These are phyloP conservation scores for Chaetothyriales sp. DNA, from an alignment of 2,329 filamentous ascomycete species.

Conservation along the genomic window DNA sequence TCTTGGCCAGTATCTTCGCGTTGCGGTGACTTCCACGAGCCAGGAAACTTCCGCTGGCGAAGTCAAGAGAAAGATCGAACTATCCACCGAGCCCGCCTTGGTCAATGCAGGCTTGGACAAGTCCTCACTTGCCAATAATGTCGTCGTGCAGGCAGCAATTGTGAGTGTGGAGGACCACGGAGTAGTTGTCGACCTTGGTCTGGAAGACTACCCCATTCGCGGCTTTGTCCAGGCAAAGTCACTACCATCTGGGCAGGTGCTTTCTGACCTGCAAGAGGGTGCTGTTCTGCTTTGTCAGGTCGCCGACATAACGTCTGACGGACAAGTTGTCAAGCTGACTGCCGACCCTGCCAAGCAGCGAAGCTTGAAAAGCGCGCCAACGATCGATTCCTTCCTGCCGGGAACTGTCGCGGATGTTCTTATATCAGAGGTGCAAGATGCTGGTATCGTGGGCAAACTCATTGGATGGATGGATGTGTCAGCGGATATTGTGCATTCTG, in stretches of 20 bases:
- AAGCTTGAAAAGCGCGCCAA: constrained; percentile 62
- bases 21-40: constrained; percentile 63
- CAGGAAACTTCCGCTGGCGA: constrained; percentile 45
- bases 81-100: constrained; percentile 65
- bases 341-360: constrained; percentile 39
- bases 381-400: constrained; percentile 77
- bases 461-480: constrained; percentile 85
- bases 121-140: constrained; percentile 58
- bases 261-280: constrained; percentile 62
- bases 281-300: constrained; percentile 73
- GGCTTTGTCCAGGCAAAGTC: constrained; percentile 81
- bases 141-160: constrained; percentile 74
- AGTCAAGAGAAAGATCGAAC: constrained; percentile 66
- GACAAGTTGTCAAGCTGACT: constrained; percentile 76
- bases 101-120: constrained; percentile 61
- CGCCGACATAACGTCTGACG: constrained; percentile 56
- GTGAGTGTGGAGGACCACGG: constrained; percentile 92
- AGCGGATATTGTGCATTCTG: constrained; percentile 79
- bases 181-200: constrained; percentile 77
- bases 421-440: constrained; percentile 56
- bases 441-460: constrained; percentile 75
- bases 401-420: constrained; percentile 81
- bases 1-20: constrained; percentile 75
- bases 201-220: constrained; percentile 51
- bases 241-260: constrained; percentile 49